Evolutionary conservation across 2,329 filamentous ascomycete species (phyloP).

Genomic region (Calonectria pseudoreteaudii): DNA sequence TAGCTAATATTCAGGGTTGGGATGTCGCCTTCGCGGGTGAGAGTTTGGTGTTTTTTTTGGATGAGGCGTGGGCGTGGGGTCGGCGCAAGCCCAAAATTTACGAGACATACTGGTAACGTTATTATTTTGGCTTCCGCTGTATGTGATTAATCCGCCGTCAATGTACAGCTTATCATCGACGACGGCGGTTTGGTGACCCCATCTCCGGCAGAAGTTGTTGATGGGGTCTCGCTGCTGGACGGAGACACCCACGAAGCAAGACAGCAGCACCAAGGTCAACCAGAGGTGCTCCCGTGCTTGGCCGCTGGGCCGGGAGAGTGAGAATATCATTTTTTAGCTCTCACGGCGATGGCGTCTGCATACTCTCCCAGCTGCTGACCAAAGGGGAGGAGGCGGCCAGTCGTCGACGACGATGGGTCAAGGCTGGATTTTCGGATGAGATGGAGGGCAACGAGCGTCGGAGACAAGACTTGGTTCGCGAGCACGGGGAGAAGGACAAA

Average conservation of each 20-base stretch:
- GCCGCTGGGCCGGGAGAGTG: conserved; percentile 28
- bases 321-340: conserved; percentile 42
- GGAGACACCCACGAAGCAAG: conserved; percentile 32
- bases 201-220: conserved; percentile 64
- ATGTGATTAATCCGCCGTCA: conserved; percentile 70
- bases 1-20: neutral
- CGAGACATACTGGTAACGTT: conserved; percentile 68
- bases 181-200: conserved; percentile 70
- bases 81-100: neutral
- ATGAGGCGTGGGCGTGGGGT: neutral
- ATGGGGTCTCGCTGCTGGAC: conserved; percentile 62
- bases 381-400: conserved; percentile 9
- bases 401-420: conserved; percentile 12
- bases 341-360: conserved; percentile 34
- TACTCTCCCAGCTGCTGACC: conserved; percentile 31
- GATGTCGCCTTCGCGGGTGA: neutral
- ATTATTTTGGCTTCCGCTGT: conserved; percentile 59
- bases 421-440: conserved; percentile 2
- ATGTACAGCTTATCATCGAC: conserved; percentile 71
- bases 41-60: neutral
- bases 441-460: conserved; percentile 15
- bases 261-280: conserved; percentile 34
- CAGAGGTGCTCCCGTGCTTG: conserved; percentile 31
- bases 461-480: neutral
- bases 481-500: conserved; percentile 4